Conservation (phyloP, 1,284 basidiomycete species). For the Ceratobasidium sp. region DNA sequence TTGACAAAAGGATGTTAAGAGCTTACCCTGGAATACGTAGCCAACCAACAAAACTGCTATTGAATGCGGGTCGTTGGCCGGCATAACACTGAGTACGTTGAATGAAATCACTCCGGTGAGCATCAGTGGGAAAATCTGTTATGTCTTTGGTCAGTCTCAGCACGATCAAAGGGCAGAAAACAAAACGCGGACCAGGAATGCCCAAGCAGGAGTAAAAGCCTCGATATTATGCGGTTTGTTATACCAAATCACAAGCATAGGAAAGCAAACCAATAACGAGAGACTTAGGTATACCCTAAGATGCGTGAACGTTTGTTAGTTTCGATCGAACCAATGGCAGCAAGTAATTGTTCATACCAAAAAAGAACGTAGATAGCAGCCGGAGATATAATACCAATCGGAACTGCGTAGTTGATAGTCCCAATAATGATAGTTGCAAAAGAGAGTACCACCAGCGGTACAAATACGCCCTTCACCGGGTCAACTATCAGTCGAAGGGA, state of each 20-base stretch:
- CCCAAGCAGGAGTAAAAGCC: constrained; percentile 49
- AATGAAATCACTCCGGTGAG: constrained; percentile 36
- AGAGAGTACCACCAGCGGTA: constrained; percentile 46
- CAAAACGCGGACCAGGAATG: constrained; percentile 40
- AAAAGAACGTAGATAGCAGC: constrained; percentile 36
- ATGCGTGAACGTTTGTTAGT: too few relatives aligned
- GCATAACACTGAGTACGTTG: constrained; percentile 35
- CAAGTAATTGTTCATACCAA: neutral
- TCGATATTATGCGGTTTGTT: constrained; percentile 47
- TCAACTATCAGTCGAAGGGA: constrained; percentile 39
- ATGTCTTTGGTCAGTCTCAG: too few relatives aligned
- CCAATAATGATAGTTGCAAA: constrained; percentile 48
- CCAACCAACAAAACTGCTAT: constrained; percentile 47
- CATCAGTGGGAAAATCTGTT: constrained; percentile 37
- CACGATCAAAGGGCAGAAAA: too few relatives aligned
- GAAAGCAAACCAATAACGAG: constrained; percentile 39
- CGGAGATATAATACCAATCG: constrained; percentile 42
- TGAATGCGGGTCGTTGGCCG: constrained; percentile 20
- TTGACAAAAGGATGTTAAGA: too few relatives aligned
- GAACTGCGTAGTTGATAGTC: constrained; percentile 47
- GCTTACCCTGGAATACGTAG: constrained; percentile 47
- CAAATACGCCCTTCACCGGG: constrained; percentile 50
- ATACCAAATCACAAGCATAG: constrained; percentile 47
- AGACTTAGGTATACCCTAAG: constrained; percentile 6
- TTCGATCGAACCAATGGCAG: too few relatives aligned